These are phyloP conservation scores for Omphalea diandra DNA, from an alignment of 441 rosid genomes.

Conservation along the genomic window DNA sequence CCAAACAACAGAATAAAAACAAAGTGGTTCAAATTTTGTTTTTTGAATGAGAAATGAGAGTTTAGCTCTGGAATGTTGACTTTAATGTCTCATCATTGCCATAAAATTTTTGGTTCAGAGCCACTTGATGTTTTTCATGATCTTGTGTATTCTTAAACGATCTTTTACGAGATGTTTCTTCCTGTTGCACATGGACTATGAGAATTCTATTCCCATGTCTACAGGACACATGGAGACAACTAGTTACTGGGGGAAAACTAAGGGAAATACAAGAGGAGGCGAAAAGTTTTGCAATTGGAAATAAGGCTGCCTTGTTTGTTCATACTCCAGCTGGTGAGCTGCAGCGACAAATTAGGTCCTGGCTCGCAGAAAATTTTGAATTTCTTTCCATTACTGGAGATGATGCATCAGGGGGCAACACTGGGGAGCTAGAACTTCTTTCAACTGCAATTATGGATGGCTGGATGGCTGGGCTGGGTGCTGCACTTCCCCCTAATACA, in stretches of 20 bases:
- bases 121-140: slow-evolving; percentile 13
- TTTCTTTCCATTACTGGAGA: slow-evolving; percentile 90
- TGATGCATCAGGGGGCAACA: slow-evolving; percentile 75
- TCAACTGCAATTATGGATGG: slow-evolving; percentile 99
- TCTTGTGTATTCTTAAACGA: slow-evolving; percentile 12
- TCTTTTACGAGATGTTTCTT: slow-evolving; percentile 17
- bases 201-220: slow-evolving; percentile 20
- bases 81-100: background rate
- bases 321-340: slow-evolving; percentile 99
- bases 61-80: background rate
- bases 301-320: slow-evolving; percentile 91
- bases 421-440: slow-evolving; percentile 97
- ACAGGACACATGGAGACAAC: slow-evolving; percentile 91
- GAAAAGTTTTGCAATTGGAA: slow-evolving; percentile 88
- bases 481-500: slow-evolving; percentile 94
- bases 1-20: background rate
- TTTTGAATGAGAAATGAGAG: background rate
- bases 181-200: slow-evolving; percentile 17
- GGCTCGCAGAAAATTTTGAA: slow-evolving; percentile 96
- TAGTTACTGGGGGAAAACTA: slow-evolving; percentile 96
- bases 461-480: slow-evolving; percentile 99
- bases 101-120: background rate
- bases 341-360: slow-evolving; percentile 90
- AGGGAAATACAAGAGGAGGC: slow-evolving; percentile 99
- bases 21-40: background rate